Evolutionary conservation across 192 early-diverging fungal genomes (phyloP), one percentile per base, ranked within the genome.

Genomic region (Martensiomyces pterosporus): DNA sequence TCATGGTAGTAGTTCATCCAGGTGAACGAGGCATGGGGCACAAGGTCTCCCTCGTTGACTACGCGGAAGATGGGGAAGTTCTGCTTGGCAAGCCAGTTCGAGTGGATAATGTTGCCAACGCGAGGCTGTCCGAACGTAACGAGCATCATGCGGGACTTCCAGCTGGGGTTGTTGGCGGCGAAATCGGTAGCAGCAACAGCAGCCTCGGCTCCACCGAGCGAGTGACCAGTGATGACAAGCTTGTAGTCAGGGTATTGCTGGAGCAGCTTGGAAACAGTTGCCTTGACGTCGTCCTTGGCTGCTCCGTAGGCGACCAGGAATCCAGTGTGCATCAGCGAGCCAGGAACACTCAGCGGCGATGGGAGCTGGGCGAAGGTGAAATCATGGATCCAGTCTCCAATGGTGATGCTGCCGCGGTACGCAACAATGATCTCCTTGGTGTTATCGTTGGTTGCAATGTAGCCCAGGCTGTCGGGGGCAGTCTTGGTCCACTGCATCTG

Each of bases 61-160:
- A 56, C 39, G 19, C 43, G 44, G 22, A 14, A 15, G 7, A 25
- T 39, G 19, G 12, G 24, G 23, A 56, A 19, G 3, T 47, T n/a
- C 9, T 34, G 35, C 9, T 27, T 18, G 4, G 43, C 25, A 24
- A 47, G 33, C 12, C 43, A 32, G 6, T 13, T 4, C 21, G 39
- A 43, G 21, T 33, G 43, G n/a, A 26, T 17, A 2, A 18, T 35
- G 25, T 56, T 48, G 22, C 54, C 54, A n/a, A 56, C 44, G 9
- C 54, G 54, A 10, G 54, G 54, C 22, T 45, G 19, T 9, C 54
- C 54, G 32, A 41, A 47, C 1, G 45, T 45, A 27, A 29, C n/a
- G 10, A 47, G 26, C 16, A 22, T 23, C 16, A 56, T 18, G 8
- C 21, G 21, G 1, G 9, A 5, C 15, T 14, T 18, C 4, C 18